Conservation (phyloP, 331 rosid genomes). For the Acacia pycnantha region DNA sequence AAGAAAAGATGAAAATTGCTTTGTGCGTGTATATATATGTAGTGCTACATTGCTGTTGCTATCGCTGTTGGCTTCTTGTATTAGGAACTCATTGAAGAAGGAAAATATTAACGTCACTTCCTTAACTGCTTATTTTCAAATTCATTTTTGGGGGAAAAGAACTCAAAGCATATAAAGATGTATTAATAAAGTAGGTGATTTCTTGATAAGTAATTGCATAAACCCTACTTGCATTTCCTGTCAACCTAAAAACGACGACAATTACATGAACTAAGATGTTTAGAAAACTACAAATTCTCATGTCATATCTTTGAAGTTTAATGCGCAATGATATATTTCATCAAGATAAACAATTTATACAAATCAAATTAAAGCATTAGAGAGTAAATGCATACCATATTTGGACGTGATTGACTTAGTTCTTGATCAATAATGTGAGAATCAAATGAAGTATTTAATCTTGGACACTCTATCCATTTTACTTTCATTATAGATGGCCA, state of each 20-base stretch:
- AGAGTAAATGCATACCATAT: neutral
- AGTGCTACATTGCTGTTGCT: neutral
- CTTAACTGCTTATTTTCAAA: neutral
- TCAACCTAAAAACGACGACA: neutral
- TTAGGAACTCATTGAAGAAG: neutral
- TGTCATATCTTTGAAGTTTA: no score
- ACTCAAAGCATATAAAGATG: neutral
- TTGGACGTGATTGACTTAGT: neutral
- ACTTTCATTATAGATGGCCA: neutral
- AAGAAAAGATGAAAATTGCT: neutral
- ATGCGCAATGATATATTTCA: no score
- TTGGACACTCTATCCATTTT: neutral
- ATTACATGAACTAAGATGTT: no score
- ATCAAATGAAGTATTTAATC: neutral
- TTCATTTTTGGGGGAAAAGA: no score
- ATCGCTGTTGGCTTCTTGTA: neutral
- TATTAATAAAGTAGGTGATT: neutral
- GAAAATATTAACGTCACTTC: neutral
- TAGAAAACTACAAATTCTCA: no score
- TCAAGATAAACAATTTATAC: neutral
- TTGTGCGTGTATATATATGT: neutral
- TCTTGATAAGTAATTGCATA: neutral
- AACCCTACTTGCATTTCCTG: neutral
- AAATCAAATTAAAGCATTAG: neutral
- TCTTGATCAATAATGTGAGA: neutral